These are phyloP conservation scores for Ceraceosorus bombacis DNA, from an alignment of 1,284 basidiomycete genomes.

Conservation along the genomic window DNA sequence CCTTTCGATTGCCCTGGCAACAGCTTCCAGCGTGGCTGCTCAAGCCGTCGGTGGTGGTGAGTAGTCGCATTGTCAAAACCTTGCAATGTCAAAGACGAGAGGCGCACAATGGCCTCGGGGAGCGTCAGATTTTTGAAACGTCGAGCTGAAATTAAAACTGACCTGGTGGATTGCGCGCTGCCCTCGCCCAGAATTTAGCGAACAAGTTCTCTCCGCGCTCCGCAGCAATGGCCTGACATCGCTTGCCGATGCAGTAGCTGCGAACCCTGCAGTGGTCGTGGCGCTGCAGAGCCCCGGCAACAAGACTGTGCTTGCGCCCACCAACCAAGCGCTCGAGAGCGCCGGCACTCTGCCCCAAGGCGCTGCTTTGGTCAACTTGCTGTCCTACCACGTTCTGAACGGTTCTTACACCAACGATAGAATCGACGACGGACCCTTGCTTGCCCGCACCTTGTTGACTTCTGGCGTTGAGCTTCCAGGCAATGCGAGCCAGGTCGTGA, in stretches of 20 bases:
- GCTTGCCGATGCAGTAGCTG: conserved; percentile 26
- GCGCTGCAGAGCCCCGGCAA: conserved; percentile 11
- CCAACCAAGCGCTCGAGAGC: conserved; percentile 46
- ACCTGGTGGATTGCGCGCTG: too few relatives aligned
- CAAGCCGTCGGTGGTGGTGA: too few relatives aligned
- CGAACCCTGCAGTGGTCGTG: conserved; percentile 12
- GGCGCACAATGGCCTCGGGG: too few relatives aligned
- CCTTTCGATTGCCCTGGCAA: too few relatives aligned
- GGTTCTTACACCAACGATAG: conserved; percentile 53
- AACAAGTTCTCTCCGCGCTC: conserved; percentile 23
- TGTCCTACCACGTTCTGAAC: conserved; percentile 61
- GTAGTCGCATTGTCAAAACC: too few relatives aligned
- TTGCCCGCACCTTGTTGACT: conserved; percentile 60
- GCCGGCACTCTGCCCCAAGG: conserved; percentile 49
- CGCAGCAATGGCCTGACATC: conserved; percentile 24
- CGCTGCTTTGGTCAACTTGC: conserved; percentile 52
- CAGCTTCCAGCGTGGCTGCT: too few relatives aligned
- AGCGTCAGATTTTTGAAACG: too few relatives aligned
- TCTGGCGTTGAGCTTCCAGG: conserved; percentile 37
- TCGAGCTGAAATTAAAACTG: too few relatives aligned
- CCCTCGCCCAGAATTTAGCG: conserved; percentile 16
- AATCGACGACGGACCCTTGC: conserved; percentile 52
- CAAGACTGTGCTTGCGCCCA: conserved; percentile 51
- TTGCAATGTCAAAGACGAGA: too few relatives aligned
- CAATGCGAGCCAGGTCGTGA: conserved; percentile 57